These are phyloP conservation scores for Candida stauntonica DNA, from an alignment of 805 yeast species.

Conservation along the genomic window DNA sequence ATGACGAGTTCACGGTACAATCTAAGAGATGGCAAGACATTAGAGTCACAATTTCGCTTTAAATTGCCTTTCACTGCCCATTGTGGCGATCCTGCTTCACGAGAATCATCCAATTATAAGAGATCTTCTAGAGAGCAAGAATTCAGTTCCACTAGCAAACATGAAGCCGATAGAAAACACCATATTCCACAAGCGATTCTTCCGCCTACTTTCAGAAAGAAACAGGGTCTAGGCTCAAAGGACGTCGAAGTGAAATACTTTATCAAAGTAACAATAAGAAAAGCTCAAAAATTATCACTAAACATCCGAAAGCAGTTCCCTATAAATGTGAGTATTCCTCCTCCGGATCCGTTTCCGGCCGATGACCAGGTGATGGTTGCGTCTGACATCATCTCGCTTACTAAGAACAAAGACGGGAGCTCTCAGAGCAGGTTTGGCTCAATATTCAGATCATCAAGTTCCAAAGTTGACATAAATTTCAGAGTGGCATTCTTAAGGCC, in stretches of 20 bases:
- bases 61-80: conserved; percentile 6
- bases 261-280: conserved; percentile 4
- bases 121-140: conserved; percentile 1
- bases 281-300: not conserved
- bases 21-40: conserved; percentile 3
- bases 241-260: conserved; percentile 5
- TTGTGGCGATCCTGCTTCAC: conserved; percentile 3
- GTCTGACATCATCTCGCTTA: conserved; percentile 2
- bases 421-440: not conserved
- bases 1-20: not conserved
- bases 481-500: conserved; percentile 4
- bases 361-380: conserved; percentile 7
- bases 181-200: conserved; percentile 1
- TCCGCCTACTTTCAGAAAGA: conserved; percentile 5
- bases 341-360: conserved; percentile 10
- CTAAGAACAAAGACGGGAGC: conserved; percentile 6
- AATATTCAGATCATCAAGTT: not conserved
- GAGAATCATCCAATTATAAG: conserved; percentile 4
- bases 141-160: not conserved
- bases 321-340: conserved; percentile 5
- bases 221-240: not conserved
- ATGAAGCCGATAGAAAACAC: not conserved
- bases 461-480: conserved; percentile 1
- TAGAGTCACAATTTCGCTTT: conserved; percentile 5
- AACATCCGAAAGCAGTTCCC: conserved; percentile 6